Percentiles rank a stretch among this genome's conserved stretches.
Conservation (phyloP, 176 grass and related monocot genomes). For the Musa acuminata region DNA sequence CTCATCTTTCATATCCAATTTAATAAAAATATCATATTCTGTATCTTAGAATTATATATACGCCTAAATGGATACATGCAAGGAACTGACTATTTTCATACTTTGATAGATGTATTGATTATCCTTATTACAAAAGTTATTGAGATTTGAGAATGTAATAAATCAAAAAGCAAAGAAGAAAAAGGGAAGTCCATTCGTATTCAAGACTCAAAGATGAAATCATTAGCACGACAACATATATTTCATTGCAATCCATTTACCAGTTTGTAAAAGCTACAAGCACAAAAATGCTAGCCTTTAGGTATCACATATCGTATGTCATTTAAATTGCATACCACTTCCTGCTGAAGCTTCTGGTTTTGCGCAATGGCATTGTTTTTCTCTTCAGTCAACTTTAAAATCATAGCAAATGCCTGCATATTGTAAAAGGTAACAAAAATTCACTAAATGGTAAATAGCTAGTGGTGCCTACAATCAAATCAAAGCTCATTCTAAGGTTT, state of each 20-base stretch:
- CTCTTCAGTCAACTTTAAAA: conserved; percentile 80
- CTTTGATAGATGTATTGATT: too few relatives aligned
- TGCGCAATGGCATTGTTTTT: conserved; percentile 65
- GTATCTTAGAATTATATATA: too few relatives aligned
- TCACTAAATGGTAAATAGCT: too few relatives aligned
- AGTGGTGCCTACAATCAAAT: neutral
- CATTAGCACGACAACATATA: neutral
- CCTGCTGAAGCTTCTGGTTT: conserved; percentile 83
- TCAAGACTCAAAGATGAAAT: too few relatives aligned
- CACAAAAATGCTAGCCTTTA: too few relatives aligned
- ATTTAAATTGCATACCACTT: conserved; percentile 59
- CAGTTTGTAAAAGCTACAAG: neutral
- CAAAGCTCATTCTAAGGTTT: neutral
- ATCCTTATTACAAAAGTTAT: too few relatives aligned
- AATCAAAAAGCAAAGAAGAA: too few relatives aligned
- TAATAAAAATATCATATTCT: too few relatives aligned
- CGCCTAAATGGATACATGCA: neutral
- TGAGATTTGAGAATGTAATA: too few relatives aligned
- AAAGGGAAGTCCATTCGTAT: too few relatives aligned
- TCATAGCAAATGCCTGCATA: conserved; percentile 38
- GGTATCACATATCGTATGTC: too few relatives aligned
- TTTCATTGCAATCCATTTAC: neutral
- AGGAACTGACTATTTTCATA: neutral
- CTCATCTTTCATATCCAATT: too few relatives aligned
- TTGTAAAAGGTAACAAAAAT: neutral